A percentile compares a stretch with the other conserved stretches of the same genome.
Evolutionary conservation across 2,329 filamentous ascomycete genomes (phyloP).

Genomic region (Beauveria brongniartii): DNA sequence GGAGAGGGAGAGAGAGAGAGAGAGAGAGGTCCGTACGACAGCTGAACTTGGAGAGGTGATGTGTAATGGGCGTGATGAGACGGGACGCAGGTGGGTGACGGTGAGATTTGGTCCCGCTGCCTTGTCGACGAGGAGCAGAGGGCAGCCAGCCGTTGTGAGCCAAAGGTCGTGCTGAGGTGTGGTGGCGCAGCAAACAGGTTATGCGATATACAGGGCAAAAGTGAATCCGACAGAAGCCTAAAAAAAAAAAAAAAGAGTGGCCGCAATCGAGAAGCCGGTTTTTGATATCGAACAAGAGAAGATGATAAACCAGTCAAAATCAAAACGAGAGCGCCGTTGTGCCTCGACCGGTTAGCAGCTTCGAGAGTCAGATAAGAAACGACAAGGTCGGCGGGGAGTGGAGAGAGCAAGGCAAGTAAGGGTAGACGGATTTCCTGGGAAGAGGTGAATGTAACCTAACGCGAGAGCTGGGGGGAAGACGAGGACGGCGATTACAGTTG

Average conservation of each 20-base stretch:
- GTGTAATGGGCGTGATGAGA: not conserved
- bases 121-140: not conserved
- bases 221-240: not conserved
- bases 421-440: constrained; percentile 1
- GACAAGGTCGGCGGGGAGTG: constrained; percentile 9
- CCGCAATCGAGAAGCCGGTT: not conserved
- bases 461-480: constrained; percentile 12
- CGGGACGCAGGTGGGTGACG: not conserved
- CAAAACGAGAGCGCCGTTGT: constrained; percentile 5
- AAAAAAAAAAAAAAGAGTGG: not conserved
- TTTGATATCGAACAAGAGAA: not conserved
- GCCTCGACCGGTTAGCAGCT: not conserved
- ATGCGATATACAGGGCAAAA: not conserved
- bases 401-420: constrained; percentile 10
- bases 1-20: no score
- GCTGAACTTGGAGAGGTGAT: not conserved
- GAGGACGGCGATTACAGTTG: constrained; percentile 3
- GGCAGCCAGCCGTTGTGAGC: not conserved
- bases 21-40: not conserved
- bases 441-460: constrained; percentile 18
- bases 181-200: not conserved
- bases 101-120: not conserved
- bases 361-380: constrained; percentile 11
- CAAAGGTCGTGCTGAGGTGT: not conserved
- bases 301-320: not conserved